Percentiles rank a stretch among this genome's conserved stretches.
These are phyloP conservation scores for Apiospora phragmitis DNA, from an alignment of 2,329 filamentous ascomycete genomes.

Conservation along the genomic window DNA sequence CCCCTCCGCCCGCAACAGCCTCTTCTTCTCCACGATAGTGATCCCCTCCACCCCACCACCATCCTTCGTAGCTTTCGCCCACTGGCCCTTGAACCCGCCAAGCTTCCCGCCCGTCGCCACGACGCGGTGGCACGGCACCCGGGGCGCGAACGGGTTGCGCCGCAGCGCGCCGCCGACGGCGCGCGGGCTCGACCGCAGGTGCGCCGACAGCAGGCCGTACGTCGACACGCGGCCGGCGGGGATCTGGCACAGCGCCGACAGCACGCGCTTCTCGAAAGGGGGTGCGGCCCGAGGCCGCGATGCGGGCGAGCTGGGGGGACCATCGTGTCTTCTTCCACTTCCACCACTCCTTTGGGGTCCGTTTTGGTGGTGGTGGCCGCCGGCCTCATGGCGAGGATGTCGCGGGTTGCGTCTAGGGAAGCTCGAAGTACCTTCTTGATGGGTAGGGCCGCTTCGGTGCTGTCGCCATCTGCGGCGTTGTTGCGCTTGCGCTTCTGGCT, in stretches of 20 bases:
- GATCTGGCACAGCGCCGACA: constrained; percentile 73
- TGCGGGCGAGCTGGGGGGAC: constrained; percentile 45
- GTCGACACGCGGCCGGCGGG: constrained; percentile 75
- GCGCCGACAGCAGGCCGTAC: constrained; percentile 68
- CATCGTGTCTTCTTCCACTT: constrained; percentile 32
- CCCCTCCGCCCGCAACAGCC: constrained; percentile 62
- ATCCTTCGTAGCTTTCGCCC: constrained; percentile 53
- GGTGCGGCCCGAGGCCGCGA: constrained; percentile 46
- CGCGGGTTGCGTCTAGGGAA: constrained; percentile 8
- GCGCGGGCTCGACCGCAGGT: constrained; percentile 40
- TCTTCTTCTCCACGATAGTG: constrained; percentile 64
- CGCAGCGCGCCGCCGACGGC: constrained; percentile 53
- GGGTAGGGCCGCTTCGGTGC: not conserved
- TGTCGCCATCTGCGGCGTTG: not conserved
- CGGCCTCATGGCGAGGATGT: constrained; percentile 8
- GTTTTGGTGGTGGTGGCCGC: not conserved
- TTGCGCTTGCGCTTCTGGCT: constrained; percentile 29
- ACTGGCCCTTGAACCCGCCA: constrained; percentile 71
- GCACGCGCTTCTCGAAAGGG: constrained; percentile 66
- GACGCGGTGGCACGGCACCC: constrained; percentile 74
- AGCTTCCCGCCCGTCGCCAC: constrained; percentile 72
- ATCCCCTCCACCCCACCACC: constrained; percentile 51
- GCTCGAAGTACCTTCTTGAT: constrained; percentile 1
- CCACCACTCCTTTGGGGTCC: not conserved
- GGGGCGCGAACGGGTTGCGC: constrained; percentile 79